Evolutionary conservation across 2,329 filamentous ascomycete species (phyloP).

Genomic region (Scorias spongiosa): DNA sequence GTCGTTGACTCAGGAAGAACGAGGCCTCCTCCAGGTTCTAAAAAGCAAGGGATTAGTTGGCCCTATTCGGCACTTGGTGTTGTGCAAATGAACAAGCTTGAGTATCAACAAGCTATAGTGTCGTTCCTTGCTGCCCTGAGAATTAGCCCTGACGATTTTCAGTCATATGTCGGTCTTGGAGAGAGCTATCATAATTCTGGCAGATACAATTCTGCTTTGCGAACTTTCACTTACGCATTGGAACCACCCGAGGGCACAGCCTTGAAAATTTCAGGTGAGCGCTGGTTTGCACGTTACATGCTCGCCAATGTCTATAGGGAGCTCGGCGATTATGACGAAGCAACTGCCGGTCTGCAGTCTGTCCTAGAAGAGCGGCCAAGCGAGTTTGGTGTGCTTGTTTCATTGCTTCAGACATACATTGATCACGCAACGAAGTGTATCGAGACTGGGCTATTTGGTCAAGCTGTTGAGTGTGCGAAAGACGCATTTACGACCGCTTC

Average conservation of each 20-base stretch:
- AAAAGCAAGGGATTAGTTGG: constrained; percentile 88
- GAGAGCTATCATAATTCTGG: constrained; percentile 94
- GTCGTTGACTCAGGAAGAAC: constrained; percentile 92
- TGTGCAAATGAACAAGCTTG: constrained; percentile 86
- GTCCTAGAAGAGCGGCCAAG: constrained; percentile 53
- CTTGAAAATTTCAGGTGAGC: constrained; percentile 47
- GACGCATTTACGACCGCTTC: constrained; percentile 55
- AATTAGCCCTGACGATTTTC: constrained; percentile 72
- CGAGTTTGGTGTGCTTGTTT: constrained; percentile 78
- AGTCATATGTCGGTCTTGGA: constrained; percentile 92
- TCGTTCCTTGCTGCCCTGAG: constrained; percentile 83
- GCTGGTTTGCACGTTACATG: constrained; percentile 96
- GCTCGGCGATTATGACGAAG: constrained; percentile 74
- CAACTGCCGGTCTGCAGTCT: constrained; percentile 58
- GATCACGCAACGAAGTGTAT: constrained; percentile 66
- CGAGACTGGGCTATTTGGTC: constrained; percentile 74
- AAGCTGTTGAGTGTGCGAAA: constrained; percentile 55
- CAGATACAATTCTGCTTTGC: constrained; percentile 81
- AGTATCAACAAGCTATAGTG: constrained; percentile 74
- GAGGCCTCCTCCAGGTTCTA: constrained; percentile 78
- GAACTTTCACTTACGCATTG: constrained; percentile 76
- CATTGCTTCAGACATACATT: constrained; percentile 72
- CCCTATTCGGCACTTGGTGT: constrained; percentile 87
- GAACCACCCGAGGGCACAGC: constrained; percentile 48
- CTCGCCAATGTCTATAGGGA: constrained; percentile 88